phyloP scores from a whole-genome alignment of 2,329 filamentous ascomycete genomes.

The Colletotrichum spinosum region DNA sequence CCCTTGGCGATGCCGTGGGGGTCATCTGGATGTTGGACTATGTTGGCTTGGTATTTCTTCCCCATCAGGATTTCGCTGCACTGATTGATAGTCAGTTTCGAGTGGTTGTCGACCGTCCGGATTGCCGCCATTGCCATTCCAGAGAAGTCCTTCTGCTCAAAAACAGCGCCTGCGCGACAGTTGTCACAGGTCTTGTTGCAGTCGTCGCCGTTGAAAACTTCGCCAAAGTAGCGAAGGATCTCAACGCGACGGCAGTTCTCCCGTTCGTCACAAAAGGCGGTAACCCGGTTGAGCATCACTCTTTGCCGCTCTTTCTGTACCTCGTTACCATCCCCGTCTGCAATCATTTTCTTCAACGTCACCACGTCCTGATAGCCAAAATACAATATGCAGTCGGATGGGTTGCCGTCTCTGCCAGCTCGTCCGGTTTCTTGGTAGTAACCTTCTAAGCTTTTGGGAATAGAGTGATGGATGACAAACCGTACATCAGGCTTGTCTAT shows the following conservation, averaged over 20 bases:
- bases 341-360: constrained; percentile 82
- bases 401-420: constrained; percentile 89
- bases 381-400: constrained; percentile 90
- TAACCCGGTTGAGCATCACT: constrained; percentile 86
- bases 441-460: constrained; percentile 95
- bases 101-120: constrained; percentile 71
- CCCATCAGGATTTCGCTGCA: constrained; percentile 89
- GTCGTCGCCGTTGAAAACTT: constrained; percentile 77
- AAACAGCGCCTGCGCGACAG: constrained; percentile 78
- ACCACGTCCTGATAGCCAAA: constrained; percentile 84
- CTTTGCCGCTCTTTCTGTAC: constrained; percentile 88
- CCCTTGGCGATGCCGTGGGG: constrained; percentile 77
- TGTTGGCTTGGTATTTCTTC: constrained; percentile 69
- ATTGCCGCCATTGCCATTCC: constrained; percentile 79
- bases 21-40: constrained; percentile 63
- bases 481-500: constrained; percentile 98
- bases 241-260: constrained; percentile 89
- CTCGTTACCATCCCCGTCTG: constrained; percentile 78
- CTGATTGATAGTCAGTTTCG: constrained; percentile 78
- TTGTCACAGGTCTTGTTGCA: constrained; percentile 89
- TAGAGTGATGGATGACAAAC: constrained; percentile 92
- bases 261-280: constrained; percentile 90
- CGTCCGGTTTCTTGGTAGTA: constrained; percentile 99
- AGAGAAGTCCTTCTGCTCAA: constrained; percentile 82
- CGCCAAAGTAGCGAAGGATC: constrained; percentile 94